Conservation (phyloP, 1,284 basidiomycete genomes). For the Austroboletus novae-zelandiae region DNA sequence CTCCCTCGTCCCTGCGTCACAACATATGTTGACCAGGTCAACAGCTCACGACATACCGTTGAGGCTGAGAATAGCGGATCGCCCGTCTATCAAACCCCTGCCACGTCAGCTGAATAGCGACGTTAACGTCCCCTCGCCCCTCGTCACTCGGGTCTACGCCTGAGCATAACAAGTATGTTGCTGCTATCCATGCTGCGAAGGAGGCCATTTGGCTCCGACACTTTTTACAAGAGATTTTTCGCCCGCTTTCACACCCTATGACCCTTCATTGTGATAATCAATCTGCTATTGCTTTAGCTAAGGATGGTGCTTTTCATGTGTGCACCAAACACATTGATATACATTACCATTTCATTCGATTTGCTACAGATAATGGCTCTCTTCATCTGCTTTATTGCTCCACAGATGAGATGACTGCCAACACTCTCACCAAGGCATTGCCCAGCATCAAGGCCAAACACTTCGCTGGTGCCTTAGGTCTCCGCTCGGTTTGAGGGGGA, state of each 20-base stretch:
- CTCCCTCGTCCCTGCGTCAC: no score
- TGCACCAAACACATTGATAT: background rate
- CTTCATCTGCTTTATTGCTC: background rate
- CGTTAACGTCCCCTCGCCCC: no score
- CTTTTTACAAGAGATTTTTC: background rate
- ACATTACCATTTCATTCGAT: constrained; percentile 1
- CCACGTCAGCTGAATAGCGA: no score
- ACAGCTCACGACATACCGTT: no score
- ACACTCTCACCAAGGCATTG: constrained; percentile 1
- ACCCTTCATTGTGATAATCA: background rate
- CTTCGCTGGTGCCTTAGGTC: background rate
- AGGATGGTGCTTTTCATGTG: no score
- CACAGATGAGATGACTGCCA: background rate
- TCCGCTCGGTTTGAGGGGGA: constrained; percentile 5
- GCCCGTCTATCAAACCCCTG: no score
- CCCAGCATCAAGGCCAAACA: background rate
- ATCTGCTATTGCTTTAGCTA: no score
- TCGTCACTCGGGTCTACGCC: no score
- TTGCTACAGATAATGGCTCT: background rate
- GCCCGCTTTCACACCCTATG: background rate
- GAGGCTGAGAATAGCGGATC: no score
- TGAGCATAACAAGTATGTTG: no score
- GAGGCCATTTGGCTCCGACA: background rate
- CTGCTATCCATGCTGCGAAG: background rate
- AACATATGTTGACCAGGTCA: no score